Percentiles rank a stretch among this genome's conserved stretches.
phyloP scores from a whole-genome alignment of 257 asterid species.

The Leptodermis oblonga region DNA sequence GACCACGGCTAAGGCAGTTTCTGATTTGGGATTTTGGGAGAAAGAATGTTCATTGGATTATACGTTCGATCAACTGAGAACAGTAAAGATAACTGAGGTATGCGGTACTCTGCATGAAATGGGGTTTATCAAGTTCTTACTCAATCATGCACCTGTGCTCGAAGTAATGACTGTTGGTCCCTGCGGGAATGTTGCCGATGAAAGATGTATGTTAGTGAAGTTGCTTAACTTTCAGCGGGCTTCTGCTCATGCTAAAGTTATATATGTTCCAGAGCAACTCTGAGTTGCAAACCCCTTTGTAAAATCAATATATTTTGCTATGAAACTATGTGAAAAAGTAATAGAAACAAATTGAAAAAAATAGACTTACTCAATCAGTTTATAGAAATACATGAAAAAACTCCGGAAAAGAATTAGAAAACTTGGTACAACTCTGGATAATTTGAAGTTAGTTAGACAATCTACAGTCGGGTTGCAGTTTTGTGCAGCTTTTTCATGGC shows the following conservation, averaged over 20 bases:
- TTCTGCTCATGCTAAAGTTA: slow-evolving; percentile 64
- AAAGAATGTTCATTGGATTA: slow-evolving; percentile 24
- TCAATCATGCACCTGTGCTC: slow-evolving; percentile 62
- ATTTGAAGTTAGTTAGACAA: slow-evolving; percentile 6
- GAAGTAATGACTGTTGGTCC: slow-evolving; percentile 58
- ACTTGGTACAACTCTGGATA: neutral
- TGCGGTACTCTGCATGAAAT: slow-evolving; percentile 59
- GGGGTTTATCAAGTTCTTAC: slow-evolving; percentile 63
- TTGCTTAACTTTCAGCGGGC: slow-evolving; percentile 72
- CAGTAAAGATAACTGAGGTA: slow-evolving; percentile 55
- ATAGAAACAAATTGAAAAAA: too few species aligned
- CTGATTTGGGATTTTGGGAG: slow-evolving; percentile 53
- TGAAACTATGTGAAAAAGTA: too few species aligned
- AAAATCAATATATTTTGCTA: too few species aligned
- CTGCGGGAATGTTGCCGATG: slow-evolving; percentile 35
- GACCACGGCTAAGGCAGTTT: slow-evolving; percentile 17
- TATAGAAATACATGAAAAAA: neutral
- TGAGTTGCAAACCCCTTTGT: slow-evolving; percentile 10
- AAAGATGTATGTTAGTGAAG: slow-evolving; percentile 48
- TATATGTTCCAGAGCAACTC: slow-evolving; percentile 40
- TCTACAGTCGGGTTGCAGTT: slow-evolving; percentile 6
- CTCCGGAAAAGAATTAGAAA: neutral
- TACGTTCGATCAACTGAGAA: slow-evolving; percentile 38
- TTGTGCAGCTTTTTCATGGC: neutral
- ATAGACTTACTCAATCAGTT: too few species aligned